phyloP scores from a whole-genome alignment of 2,329 filamentous ascomycete genomes.

The Sordariomycetes sp. region DNA sequence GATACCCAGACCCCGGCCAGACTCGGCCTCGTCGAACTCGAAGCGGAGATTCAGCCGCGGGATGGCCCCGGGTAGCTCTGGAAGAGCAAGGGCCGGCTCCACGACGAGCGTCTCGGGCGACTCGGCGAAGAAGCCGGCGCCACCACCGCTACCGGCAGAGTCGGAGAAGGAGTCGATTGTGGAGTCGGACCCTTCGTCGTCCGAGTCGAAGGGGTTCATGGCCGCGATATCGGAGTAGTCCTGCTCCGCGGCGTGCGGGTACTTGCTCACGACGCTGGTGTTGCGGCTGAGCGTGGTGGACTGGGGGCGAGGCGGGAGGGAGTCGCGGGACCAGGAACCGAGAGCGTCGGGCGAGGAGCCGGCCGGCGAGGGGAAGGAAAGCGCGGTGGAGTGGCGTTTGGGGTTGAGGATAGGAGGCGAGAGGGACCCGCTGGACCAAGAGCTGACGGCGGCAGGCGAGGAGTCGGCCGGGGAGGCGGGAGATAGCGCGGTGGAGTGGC shows the following conservation, averaged over 20 bases:
- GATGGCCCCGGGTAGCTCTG: background rate
- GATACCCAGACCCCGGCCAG: background rate
- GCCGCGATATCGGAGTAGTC: slow-evolving; percentile 9
- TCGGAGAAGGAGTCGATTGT: background rate
- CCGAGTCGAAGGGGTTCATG: slow-evolving; percentile 7
- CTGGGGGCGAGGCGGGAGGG: background rate
- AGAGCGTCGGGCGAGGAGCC: background rate
- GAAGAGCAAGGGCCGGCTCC: background rate
- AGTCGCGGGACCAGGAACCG: background rate
- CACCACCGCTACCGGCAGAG: too few relatives aligned
- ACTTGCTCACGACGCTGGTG: slow-evolving; percentile 7
- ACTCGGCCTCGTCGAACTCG: background rate
- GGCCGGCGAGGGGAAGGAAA: slow-evolving; percentile 1
- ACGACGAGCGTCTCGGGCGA: background rate
- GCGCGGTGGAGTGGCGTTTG: background rate
- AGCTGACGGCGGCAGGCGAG: background rate
- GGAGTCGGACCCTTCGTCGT: background rate
- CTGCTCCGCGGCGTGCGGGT: slow-evolving; percentile 8
- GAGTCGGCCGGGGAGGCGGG: background rate
- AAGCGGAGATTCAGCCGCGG: background rate
- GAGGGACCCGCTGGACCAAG: background rate
- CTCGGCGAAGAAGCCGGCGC: background rate
- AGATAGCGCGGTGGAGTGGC: background rate
- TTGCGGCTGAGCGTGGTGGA: background rate
- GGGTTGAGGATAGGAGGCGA: background rate